Evolutionary conservation across 371 early-diverging fungal genomes (phyloP), one percentile per base, ranked within the genome.

Genomic region (Syncephalis plumigaleata): DNA sequence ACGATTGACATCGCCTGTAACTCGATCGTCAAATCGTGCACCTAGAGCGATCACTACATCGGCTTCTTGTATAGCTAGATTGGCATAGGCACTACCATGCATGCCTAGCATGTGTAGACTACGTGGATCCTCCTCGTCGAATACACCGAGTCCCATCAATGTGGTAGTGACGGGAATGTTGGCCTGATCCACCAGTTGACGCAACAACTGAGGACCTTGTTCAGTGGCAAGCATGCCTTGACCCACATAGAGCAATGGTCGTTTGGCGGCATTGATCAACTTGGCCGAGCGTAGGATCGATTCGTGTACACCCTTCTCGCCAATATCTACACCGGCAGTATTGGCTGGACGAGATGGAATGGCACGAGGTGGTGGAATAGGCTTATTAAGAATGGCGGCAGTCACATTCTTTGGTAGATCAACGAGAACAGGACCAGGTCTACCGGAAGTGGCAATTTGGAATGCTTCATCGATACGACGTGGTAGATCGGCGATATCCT

Each of bases 351-450:
- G 79, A 47, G 70, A 71, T 42, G 83, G 88, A 53, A 70, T 72
- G 50, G 63, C 55, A 15, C 75, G 63, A 31, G 72, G 75, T 36
- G 78, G 73, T 15, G 79, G 77, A 48, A 91, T 91, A 37, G 91
- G 76, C 49, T 79, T 79, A 49, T 69, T 81, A 40, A 96, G 66
- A 23, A 87, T 72, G 45, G 79, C 81, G 39, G 91, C 97, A 0
- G 94, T 94, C 44, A 96, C 84, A 65, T 96, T 91, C 65, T 93
- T 96, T 52, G 97, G 97, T 49, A 96, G 67, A 65, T 96, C 97
- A 9, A 96, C 91, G 20, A 96, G 71, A 36, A 96, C 97, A 39
- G 97, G 97, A 15, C 97, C 97, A 2, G 93, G 94, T 2, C 94
- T 79, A n/a, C 97, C 94, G 8, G 79, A 75, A 2, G 88, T 91